Evolutionary conservation across 768 basidiomycete species (phyloP), one percentile per base, ranked within the genome.

Genomic region (Psilocybe subaeruginosa): DNA sequence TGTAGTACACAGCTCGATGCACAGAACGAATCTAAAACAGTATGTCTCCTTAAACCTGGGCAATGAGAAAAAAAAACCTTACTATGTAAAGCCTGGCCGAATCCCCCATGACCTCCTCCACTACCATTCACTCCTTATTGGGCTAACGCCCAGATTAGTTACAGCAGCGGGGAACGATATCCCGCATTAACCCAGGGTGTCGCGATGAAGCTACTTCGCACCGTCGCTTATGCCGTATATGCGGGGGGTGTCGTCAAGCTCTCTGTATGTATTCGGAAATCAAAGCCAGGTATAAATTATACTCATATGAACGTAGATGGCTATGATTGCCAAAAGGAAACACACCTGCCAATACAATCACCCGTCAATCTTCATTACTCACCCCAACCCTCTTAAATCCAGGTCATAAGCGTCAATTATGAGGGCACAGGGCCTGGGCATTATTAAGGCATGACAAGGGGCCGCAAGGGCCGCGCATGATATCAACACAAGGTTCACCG

Each of bases 101-200:
- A 41, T 37, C 51, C 59, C 35, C 37, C 55, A 51, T 51, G 51
- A 53, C 59, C 55, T 53, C 30, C 41, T 58, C 41, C 19, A 27
- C 47, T 59, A 48, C 39, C 58, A 61, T 46, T 27, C 58, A 53
- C 19, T n/a, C 58, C 59, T 62, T 54, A 63, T 59, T 66, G 64
- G 62, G 62, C 56, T 63, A 65, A 27, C 55, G 55, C 52, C 64
- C 30, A 49, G 55, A 64, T 64, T 57, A 46, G 59, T 52, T 63
- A 60, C 58, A 54, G 64, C 56, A 61, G 58, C 56, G 45, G 45
- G 47, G 54, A 53, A 41, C 49, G 30, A 54, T 31, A 47, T 58
- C 43, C 64, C 68, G 68, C 68, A 63, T 66, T 66, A 69, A 66
- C 64, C 62, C 68, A 69, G 65, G 62, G 58, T 64, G 64, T 64